Conservation (phyloP, 129 eudicot species). For the Rutidosis leptorrhynchoides region DNA sequence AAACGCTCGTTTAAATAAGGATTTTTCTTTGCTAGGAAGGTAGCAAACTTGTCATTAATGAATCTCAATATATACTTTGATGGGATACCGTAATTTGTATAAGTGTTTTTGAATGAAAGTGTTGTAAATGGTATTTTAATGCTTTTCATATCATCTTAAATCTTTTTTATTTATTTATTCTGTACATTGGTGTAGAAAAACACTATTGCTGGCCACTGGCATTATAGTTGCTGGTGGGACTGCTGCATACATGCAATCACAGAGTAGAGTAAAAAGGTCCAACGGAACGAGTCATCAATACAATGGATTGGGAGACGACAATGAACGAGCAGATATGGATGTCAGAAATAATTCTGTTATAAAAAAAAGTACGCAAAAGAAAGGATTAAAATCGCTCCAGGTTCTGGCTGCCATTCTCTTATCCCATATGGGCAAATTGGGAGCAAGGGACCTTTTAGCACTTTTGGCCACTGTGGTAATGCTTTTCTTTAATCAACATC, state of each 20-base stretch:
- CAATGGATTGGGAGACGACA: constrained; percentile 51
- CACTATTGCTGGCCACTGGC: constrained; percentile 72
- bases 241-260: constrained; percentile 80
- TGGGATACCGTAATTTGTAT: no score
- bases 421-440: constrained; percentile 82
- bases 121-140: background rate
- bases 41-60: constrained; percentile 1
- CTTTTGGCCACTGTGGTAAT: constrained; percentile 88
- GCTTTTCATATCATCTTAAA: background rate
- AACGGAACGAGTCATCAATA: constrained; percentile 35
- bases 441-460: constrained; percentile 74
- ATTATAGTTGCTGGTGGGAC: constrained; percentile 88
- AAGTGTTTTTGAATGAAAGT: background rate
- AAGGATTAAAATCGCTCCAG: constrained; percentile 81
- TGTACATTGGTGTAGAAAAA: constrained; percentile 53
- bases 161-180: background rate
- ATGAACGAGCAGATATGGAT: constrained; percentile 36
- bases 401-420: constrained; percentile 87
- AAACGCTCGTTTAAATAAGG: background rate
- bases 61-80: background rate
- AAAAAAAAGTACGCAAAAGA: constrained; percentile 80
- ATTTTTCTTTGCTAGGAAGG: background rate
- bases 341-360: constrained; percentile 39
- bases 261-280: constrained; percentile 43
- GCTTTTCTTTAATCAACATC: constrained; percentile 18